These are phyloP conservation scores for Dorcoceras hygrometricum DNA, from an alignment of 257 asterid species.

Conservation along the genomic window DNA sequence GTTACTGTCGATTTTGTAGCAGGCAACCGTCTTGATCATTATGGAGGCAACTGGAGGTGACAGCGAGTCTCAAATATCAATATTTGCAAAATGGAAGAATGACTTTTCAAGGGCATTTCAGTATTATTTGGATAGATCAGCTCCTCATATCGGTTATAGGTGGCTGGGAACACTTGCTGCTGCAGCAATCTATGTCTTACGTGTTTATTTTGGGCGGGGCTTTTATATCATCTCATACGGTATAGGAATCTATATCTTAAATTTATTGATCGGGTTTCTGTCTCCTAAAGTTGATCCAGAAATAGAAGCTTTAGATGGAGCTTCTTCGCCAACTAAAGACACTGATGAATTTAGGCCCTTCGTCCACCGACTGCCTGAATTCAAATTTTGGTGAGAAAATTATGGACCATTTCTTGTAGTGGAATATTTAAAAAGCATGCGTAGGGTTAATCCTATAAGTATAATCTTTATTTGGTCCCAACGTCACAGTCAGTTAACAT, in stretches of 20 bases:
- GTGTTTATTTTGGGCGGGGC: slow-evolving; percentile 46
- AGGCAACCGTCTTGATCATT: slow-evolving; percentile 3
- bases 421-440: neutral
- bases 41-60: slow-evolving; percentile 46
- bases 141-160: slow-evolving; percentile 46
- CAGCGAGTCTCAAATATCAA: slow-evolving; percentile 31
- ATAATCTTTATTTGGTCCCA: no score
- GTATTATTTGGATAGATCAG: slow-evolving; percentile 49
- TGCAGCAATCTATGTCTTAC: slow-evolving; percentile 48
- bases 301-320: slow-evolving; percentile 52
- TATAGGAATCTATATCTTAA: slow-evolving; percentile 54
- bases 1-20: slow-evolving; percentile 16
- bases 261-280: slow-evolving; percentile 60
- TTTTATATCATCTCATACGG: slow-evolving; percentile 58
- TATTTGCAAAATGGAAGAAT: slow-evolving; percentile 48
- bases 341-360: slow-evolving; percentile 55
- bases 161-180: slow-evolving; percentile 61
- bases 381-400: slow-evolving; percentile 55
- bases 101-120: slow-evolving; percentile 47
- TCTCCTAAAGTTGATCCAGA: slow-evolving; percentile 66
- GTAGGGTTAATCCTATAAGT: neutral
- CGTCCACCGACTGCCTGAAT: slow-evolving; percentile 59
- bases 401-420: slow-evolving; percentile 11
- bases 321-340: slow-evolving; percentile 46
- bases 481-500: neutral